A percentile compares a stretch with the other conserved stretches of the same genome.
Conservation (phyloP, 129 eudicot species). For the Arctium minus region DNA sequence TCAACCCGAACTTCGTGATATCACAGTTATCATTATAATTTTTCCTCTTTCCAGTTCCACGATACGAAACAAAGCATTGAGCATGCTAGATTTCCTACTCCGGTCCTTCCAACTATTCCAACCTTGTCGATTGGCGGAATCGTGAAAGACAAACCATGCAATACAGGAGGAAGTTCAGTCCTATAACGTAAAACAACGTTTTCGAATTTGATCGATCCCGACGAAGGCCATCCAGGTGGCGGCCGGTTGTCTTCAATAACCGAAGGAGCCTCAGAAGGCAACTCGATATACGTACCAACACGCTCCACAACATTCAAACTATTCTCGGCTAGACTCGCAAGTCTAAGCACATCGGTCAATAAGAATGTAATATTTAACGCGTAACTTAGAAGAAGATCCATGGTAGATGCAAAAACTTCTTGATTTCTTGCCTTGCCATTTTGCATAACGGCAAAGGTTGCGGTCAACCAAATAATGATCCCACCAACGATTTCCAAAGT, state of each 20-base stretch:
- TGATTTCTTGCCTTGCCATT: constrained; percentile 77
- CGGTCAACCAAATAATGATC: constrained; percentile 92
- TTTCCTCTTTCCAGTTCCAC: constrained; percentile 91
- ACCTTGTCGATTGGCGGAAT: constrained; percentile 73
- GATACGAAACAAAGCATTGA: constrained; percentile 86
- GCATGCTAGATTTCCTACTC: constrained; percentile 99
- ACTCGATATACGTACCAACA: constrained; percentile 82
- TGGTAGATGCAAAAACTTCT: constrained; percentile 87
- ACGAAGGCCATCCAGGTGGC: constrained; percentile 94
- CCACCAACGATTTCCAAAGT: constrained; percentile 78
- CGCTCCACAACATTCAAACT: constrained; percentile 92
- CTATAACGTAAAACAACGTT: constrained; percentile 81
- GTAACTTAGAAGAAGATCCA: constrained; percentile 94
- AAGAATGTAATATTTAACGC: constrained; percentile 75
- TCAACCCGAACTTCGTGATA: constrained; percentile 79
- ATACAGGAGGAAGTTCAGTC: constrained; percentile 90
- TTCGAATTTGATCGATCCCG: constrained; percentile 74
- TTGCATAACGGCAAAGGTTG: constrained; percentile 95
- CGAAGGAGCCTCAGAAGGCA: constrained; percentile 86
- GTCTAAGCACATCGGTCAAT: constrained; percentile 69
- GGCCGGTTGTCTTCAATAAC: constrained; percentile 68
- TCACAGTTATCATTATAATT: constrained; percentile 77
- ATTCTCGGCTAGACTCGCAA: constrained; percentile 89
- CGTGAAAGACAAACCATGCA: constrained; percentile 68
- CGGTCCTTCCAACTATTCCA: constrained; percentile 96